Evolutionary conservation across 768 basidiomycete species (phyloP).

Genomic region (Exidia glandulosa): DNA sequence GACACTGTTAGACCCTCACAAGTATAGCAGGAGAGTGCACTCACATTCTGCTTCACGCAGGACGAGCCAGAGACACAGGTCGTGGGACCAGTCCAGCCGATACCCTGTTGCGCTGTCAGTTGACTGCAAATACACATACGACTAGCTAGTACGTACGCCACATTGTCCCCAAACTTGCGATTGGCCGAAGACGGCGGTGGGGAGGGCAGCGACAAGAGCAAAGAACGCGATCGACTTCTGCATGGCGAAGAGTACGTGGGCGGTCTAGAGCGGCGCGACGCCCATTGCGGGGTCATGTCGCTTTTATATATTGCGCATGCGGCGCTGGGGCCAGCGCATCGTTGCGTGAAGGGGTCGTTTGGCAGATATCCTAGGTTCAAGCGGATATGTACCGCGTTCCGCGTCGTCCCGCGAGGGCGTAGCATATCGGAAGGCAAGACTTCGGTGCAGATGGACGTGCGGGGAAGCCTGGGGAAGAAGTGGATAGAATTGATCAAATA

Average conservation of each 20-base stretch:
- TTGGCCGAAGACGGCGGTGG: background rate
- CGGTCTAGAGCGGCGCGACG: background rate
- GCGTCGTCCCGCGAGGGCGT: background rate
- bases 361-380: background rate
- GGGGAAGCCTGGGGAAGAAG: background rate
- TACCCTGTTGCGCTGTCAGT: conserved; percentile 19
- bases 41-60: conserved; percentile 20
- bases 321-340: background rate
- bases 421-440: background rate
- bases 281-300: background rate
- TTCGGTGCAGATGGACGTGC: background rate
- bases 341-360: background rate
- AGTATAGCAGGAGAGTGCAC: background rate
- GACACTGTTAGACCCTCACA: background rate
- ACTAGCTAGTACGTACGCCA: conserved; percentile 7
- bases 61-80: conserved; percentile 22
- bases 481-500: background rate
- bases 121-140: too few relatives aligned
- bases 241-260: background rate
- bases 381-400: background rate
- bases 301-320: background rate
- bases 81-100: conserved; percentile 24
- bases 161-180: conserved; percentile 25
- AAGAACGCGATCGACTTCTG: background rate
- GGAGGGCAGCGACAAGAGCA: background rate